Evolutionary conservation across 108 stramenopile genomes (phyloP), one percentile per base, ranked within the genome.

Genomic region (Aurantiochytrium sp.): DNA sequence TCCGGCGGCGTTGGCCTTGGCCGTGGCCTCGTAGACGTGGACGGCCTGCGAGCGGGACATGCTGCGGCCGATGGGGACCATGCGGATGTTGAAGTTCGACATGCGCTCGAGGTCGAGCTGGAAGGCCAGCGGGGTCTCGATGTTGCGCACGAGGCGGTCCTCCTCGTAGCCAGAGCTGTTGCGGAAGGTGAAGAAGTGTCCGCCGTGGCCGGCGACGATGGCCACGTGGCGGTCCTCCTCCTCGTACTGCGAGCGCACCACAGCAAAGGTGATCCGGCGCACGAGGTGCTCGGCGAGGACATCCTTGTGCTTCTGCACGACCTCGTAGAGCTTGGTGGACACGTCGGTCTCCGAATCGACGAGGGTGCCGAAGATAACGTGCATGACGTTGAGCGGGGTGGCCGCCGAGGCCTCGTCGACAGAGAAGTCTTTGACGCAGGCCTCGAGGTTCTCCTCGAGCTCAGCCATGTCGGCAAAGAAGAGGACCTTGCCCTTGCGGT

Each of bases 11-110:
- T 95, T 88, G 54, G 96, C 87, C 69, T 91, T 93, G 32, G 97
- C 96, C 36, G 92, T 92, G 55, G 96, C 97, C 87, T 95, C 93
- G 92, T 99, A 99, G 30, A 98, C 87, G 88, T 98, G 98, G 32
- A 98, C 94, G 4, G 81, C 30, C 81, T 32, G 36, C 4, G 87
- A 87, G 54, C 86, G 68, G 86, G 36, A 87, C 73, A 81, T 81
- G 73, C 73, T 41, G 81, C 97, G 95, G 31, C 96, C 96, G 21
- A 94, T 90, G 59, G 95, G 95, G 4, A 96, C 91, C 37, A 94
- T 93, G 17, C 88, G 90, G 37, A 99, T 91, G 42, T 88, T 92
- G 93, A 98, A 99, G 91, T 99, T 99, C 4, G 95, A 88, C 22
- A 98, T 89, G 32, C 97, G 93, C 19, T 87, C 87, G 87, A 98